Base-by-base conservation (phyloP, 2,329 filamentous ascomycete species). In the Penicillium fuscoglaucum region DNA sequence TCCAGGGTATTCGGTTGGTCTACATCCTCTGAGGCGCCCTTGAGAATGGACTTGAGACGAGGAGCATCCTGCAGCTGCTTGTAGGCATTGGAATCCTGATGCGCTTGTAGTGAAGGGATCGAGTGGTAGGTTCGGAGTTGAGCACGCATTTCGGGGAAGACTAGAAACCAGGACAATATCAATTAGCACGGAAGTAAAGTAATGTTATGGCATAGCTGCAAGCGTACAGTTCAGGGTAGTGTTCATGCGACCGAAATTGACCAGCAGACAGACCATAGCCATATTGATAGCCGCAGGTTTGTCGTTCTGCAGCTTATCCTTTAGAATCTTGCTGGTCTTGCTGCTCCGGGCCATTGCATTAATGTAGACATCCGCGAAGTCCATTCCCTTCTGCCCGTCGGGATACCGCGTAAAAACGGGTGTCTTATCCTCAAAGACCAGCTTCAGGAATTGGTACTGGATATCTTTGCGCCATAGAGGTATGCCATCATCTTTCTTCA, bases 101-200 rank as follows among this genome's bases (percentile, higher is more conserved):
- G 90, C 46, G 93, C 93, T 78, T 99, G 95, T 7, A 99, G 82
- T 1, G 92, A 97, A 15, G 95, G 95, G 65, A 99, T 99, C 13
- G 95, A 93, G 74, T 99, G 95, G 78, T 99, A 99, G 37, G 95
- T 99, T 73, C 95, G 89, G 33, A 99, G 83, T 72, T 99, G 95
- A 31, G 95, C 95, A 77, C 95, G 90, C 95, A 99, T 99, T 76
- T 99, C 95, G 24, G 95, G 95, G 74, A 99, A 99, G 82, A 99
- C 95, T 96, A 73, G 40, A 19, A 50, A 57, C 26, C 61, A 46
- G 37, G 29, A 48, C 4, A 47, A 29, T 43, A 50, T 24, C 8
- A 46, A 43, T 62, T 37, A 59, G 52, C 50, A 52, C 40, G 48
- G 52, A 8, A 33, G 44, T 12, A 26, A 10, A 24, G 55, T 45